phyloP scores from a whole-genome alignment of 805 yeast species.

The Candida andamanensis region DNA sequence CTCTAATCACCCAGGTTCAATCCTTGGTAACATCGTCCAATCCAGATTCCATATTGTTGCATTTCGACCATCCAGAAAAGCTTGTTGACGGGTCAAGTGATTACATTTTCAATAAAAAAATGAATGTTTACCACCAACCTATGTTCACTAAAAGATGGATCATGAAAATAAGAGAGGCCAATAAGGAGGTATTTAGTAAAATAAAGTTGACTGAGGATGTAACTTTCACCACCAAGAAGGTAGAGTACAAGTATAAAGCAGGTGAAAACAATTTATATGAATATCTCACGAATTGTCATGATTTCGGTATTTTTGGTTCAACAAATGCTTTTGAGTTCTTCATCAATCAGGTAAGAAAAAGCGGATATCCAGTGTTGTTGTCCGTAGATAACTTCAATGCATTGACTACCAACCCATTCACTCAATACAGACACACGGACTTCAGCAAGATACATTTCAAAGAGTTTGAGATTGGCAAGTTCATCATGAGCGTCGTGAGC shows the following conservation, averaged over 20 bases:
- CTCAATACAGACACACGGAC: conserved; percentile 56
- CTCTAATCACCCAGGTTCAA: conserved; percentile 64
- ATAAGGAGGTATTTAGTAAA: conserved; percentile 28
- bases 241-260: conserved; percentile 27
- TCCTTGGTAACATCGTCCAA: conserved; percentile 41
- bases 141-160: conserved; percentile 64
- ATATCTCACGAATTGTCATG: conserved; percentile 34
- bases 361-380: conserved; percentile 59
- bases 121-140: conserved; percentile 64
- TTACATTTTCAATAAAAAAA: conserved; percentile 49
- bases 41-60: conserved; percentile 46
- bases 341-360: conserved; percentile 46
- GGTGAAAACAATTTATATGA: conserved; percentile 40
- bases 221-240: conserved; percentile 26
- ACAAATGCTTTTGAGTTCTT: conserved; percentile 49
- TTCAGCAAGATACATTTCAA: conserved; percentile 53
- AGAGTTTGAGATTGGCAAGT: conserved; percentile 59
- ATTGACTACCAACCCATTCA: conserved; percentile 46
- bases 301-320: conserved; percentile 34
- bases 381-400: conserved; percentile 74
- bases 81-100: conserved; percentile 72
- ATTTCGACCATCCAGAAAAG: conserved; percentile 55
- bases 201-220: conserved; percentile 32
- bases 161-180: conserved; percentile 37
- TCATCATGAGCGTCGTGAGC: conserved; percentile 47